These are phyloP conservation scores for Cercophora sp. DNA, from an alignment of 495 filamentous ascomycete species.

Conservation along the genomic window DNA sequence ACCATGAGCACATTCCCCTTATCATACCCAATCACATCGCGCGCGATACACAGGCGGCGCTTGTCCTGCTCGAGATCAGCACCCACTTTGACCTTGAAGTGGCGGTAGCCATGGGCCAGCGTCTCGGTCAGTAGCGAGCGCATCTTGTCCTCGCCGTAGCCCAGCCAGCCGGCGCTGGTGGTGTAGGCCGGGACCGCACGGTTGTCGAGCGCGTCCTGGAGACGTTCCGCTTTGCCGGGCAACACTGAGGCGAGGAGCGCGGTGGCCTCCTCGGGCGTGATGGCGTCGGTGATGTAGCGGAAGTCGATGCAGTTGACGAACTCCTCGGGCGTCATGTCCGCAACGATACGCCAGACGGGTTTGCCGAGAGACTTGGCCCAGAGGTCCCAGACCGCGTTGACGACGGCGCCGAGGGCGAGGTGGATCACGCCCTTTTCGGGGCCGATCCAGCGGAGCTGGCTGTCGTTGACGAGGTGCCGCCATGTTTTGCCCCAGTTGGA, in stretches of 20 bases:
- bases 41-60: constrained; percentile 64
- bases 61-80: constrained; percentile 65
- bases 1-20: constrained; percentile 87
- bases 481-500: constrained; percentile 84
- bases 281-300: constrained; percentile 88
- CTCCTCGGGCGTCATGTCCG: constrained; percentile 84
- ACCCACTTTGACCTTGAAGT: constrained; percentile 94
- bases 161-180: constrained; percentile 88
- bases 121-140: constrained; percentile 66
- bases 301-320: constrained; percentile 87
- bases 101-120: constrained; percentile 67
- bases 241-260: constrained; percentile 61
- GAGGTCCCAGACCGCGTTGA: constrained; percentile 93
- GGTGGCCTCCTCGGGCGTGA: constrained; percentile 81
- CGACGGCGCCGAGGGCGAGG: constrained; percentile 81
- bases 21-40: constrained; percentile 82
- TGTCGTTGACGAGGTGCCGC: constrained; percentile 86
- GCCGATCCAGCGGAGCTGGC: constrained; percentile 89
- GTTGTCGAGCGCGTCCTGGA: constrained; percentile 65
- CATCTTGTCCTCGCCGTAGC: constrained; percentile 87
- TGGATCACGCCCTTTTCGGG: constrained; percentile 96
- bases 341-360: constrained; percentile 86
- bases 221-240: constrained; percentile 59
- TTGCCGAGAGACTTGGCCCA: constrained; percentile 85
- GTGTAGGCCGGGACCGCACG: constrained; percentile 86